These are phyloP conservation scores for Scheffersomyces amazonensis DNA, from an alignment of 805 yeast species.

Conservation along the genomic window DNA sequence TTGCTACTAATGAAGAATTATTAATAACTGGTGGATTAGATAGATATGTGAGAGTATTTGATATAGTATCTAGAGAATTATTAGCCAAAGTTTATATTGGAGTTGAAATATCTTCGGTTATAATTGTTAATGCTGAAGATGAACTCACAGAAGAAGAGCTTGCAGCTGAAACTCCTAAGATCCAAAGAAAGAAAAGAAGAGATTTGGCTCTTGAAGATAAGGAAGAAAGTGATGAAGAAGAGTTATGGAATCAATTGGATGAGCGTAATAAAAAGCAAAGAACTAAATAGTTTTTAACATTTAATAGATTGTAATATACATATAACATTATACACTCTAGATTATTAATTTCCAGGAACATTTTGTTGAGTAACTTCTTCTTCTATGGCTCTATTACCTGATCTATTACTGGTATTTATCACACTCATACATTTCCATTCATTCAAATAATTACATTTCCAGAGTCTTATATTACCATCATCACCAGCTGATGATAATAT, in stretches of 20 bases:
- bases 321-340: not conserved
- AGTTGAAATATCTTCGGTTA: constrained; percentile 57
- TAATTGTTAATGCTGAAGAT: constrained; percentile 48
- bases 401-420: constrained; percentile 23
- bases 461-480: constrained; percentile 86
- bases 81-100: constrained; percentile 75
- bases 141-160: constrained; percentile 31
- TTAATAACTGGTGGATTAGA: constrained; percentile 83
- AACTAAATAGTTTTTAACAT: not conserved
- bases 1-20: constrained; percentile 41
- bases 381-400: constrained; percentile 17
- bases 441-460: constrained; percentile 85
- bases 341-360: not conserved
- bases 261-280: constrained; percentile 27
- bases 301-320: not conserved
- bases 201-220: constrained; percentile 17
- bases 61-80: constrained; percentile 54
- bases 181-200: constrained; percentile 21
- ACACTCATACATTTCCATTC: constrained; percentile 92
- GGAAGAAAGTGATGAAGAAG: constrained; percentile 30
- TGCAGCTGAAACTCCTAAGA: constrained; percentile 5
- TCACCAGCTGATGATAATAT: constrained; percentile 92
- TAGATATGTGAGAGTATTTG: constrained; percentile 77
- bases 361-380: constrained; percentile 1
- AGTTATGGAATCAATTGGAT: constrained; percentile 39